Percentiles rank a stretch among this genome's conserved stretches.
Evolutionary conservation across 495 filamentous ascomycete genomes (phyloP).

Genomic region (Penicillium canescens): DNA sequence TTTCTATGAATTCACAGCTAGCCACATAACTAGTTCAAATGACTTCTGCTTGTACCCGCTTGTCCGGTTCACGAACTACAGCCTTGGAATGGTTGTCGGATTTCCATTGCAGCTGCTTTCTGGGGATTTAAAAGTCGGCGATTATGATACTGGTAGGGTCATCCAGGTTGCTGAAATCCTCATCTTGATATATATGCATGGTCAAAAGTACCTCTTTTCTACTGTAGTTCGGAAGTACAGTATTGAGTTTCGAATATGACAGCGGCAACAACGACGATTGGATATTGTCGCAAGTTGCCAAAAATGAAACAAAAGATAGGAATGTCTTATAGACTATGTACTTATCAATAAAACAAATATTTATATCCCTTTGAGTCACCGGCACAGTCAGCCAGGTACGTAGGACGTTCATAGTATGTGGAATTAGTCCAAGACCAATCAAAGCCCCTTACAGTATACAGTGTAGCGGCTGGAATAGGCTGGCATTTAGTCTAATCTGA

Average conservation of each 20-base stretch:
- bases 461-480: background rate
- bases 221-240: no score
- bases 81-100: background rate
- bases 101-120: background rate
- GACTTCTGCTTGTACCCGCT: background rate
- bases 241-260: no score
- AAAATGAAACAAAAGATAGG: no score
- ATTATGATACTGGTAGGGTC: background rate
- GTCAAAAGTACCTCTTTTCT: no score
- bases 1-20: background rate
- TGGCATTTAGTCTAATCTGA: background rate
- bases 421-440: background rate
- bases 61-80: background rate
- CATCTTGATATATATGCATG: background rate
- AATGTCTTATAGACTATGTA: no score
- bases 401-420: background rate
- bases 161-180: background rate
- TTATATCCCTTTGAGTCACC: background rate
- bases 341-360: no score
- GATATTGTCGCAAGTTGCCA: background rate
- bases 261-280: background rate
- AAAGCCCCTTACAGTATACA: background rate
- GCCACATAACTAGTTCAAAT: background rate
- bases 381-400: conserved; percentile 1
- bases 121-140: background rate